These are phyloP conservation scores for Tirmania nivea DNA, from an alignment of 495 filamentous ascomycete species.

Conservation along the genomic window DNA sequence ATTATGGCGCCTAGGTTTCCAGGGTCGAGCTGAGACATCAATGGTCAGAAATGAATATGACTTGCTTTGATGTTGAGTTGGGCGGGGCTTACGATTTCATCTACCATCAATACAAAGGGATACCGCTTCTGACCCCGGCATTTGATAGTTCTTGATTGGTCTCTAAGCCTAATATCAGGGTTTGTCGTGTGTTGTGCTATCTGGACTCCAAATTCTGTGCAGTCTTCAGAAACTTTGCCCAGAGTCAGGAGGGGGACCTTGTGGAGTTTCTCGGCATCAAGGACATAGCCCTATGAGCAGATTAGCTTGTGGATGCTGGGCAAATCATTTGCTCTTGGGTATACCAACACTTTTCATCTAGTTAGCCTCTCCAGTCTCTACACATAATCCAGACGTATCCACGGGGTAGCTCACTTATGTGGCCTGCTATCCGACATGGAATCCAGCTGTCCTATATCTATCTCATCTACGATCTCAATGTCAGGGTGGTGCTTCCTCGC, in stretches of 20 bases:
- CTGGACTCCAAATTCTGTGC: conserved; percentile 31
- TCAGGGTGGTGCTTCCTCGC: conserved; percentile 21
- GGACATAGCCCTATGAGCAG: conserved; percentile 38
- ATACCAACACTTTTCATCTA: no score
- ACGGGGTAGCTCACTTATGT: background rate
- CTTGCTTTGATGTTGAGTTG: background rate
- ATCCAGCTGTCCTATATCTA: background rate
- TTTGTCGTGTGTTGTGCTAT: conserved; percentile 48
- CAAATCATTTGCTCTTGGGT: no score
- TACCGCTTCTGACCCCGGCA: conserved; percentile 27
- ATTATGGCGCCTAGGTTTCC: conserved; percentile 82
- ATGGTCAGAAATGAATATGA: conserved; percentile 5
- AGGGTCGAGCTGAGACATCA: conserved; percentile 38
- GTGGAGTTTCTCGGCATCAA: conserved; percentile 70
- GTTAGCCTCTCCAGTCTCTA: no score
- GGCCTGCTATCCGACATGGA: background rate
- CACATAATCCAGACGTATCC: no score
- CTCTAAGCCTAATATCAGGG: conserved; percentile 17
- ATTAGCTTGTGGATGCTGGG: no score
- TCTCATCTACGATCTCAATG: background rate
- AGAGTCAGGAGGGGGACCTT: conserved; percentile 45
- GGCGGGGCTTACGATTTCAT: conserved; percentile 36
- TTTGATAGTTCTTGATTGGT: conserved; percentile 23
- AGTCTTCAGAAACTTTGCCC: conserved; percentile 22
- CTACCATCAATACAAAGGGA: conserved; percentile 60